A percentile compares a stretch with the other conserved stretches of the same genome.
These are phyloP conservation scores for Decorospora gaudefroyi DNA, from an alignment of 2,329 filamentous ascomycete genomes.

Conservation along the genomic window DNA sequence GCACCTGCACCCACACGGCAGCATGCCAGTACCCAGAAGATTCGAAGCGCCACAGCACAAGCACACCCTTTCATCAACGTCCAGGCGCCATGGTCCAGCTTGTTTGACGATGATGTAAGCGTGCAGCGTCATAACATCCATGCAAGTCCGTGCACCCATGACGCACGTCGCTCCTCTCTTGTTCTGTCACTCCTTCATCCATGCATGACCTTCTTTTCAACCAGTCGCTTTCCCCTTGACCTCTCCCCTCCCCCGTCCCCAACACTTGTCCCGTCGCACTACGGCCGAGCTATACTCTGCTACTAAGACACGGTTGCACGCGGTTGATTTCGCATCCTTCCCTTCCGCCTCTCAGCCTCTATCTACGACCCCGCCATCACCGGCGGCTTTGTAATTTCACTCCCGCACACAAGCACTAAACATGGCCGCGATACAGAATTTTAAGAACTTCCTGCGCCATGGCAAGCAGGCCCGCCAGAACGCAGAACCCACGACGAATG, in stretches of 20 bases:
- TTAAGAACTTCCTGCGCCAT: conserved; percentile 98
- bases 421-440: conserved; percentile 83
- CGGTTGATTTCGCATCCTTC: conserved; percentile 13
- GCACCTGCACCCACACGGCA: neutral
- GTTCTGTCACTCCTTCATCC: conserved; percentile 26
- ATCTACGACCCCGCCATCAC: conserved; percentile 25
- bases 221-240: conserved; percentile 20
- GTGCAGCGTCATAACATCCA: conserved; percentile 30
- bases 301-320: conserved; percentile 23
- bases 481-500: conserved; percentile 65
- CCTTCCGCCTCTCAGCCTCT: conserved; percentile 17
- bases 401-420: conserved; percentile 21
- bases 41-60: conserved; percentile 1
- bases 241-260: conserved; percentile 16
- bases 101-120: conserved; percentile 33
- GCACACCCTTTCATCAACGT: conserved; percentile 15
- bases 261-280: conserved; percentile 19
- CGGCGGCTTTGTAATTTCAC: conserved; percentile 20
- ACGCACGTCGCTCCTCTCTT: conserved; percentile 26
- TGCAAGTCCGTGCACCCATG: conserved; percentile 9
- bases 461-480: conserved; percentile 88
- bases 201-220: conserved; percentile 32
- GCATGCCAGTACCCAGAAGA: neutral
- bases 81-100: conserved; percentile 16
- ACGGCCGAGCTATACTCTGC: conserved; percentile 15